Evolutionary conservation across 177 flowering plant species (phyloP).

Genomic region (Vitis hybrid): DNA sequence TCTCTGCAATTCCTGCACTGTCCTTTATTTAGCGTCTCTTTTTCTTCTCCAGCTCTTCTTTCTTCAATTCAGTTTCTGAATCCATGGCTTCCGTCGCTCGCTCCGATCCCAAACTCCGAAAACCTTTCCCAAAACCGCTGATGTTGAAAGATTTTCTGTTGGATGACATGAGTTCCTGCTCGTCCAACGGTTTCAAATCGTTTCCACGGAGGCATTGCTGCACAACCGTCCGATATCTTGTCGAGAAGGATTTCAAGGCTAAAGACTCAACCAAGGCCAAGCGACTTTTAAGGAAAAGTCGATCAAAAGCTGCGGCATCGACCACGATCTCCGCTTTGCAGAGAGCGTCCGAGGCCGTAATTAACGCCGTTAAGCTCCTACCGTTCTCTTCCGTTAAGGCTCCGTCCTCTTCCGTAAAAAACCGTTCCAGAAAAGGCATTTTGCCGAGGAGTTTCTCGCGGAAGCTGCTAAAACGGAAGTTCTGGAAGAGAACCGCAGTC

Average conservation of each 20-base stretch:
- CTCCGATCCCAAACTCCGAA: slow-evolving; percentile 8
- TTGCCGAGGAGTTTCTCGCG: slow-evolving; percentile 44
- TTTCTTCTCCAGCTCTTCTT: background rate
- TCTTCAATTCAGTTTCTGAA: background rate
- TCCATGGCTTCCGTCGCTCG: background rate
- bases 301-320: slow-evolving; percentile 26
- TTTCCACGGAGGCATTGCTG: slow-evolving; percentile 54
- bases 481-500: slow-evolving; percentile 36
- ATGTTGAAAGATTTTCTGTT: slow-evolving; percentile 66
- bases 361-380: slow-evolving; percentile 52
- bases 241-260: slow-evolving; percentile 46
- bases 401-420: slow-evolving; percentile 7
- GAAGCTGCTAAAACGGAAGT: slow-evolving; percentile 40
- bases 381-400: slow-evolving; percentile 31
- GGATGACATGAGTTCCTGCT: slow-evolving; percentile 68
- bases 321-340: slow-evolving; percentile 44
- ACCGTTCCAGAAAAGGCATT: slow-evolving; percentile 12
- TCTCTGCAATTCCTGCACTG: background rate
- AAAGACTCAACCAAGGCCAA: slow-evolving; percentile 5
- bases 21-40: background rate
- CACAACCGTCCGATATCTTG: slow-evolving; percentile 49
- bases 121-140: slow-evolving; percentile 12
- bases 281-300: slow-evolving; percentile 10
- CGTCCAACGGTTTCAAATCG: slow-evolving; percentile 68
- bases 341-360: slow-evolving; percentile 51